Evolutionary conservation across 202 grass and related monocot genomes (phyloP).

Genomic region (Setaria viridis): DNA sequence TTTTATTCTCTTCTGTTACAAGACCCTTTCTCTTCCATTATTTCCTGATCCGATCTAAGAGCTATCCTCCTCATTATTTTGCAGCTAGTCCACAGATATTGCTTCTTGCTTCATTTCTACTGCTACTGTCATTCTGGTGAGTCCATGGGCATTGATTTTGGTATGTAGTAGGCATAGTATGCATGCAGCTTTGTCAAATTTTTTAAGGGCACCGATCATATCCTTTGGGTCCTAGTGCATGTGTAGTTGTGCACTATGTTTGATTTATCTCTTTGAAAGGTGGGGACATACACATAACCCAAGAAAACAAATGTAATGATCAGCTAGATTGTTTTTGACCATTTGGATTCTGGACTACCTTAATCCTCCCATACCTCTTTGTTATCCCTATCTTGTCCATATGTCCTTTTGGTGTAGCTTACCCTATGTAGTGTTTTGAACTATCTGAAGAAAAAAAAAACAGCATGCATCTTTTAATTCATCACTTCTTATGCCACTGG

Average conservation of each 20-base stretch:
- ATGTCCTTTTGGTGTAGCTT: slow-evolving; percentile 3
- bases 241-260: slow-evolving; percentile 14
- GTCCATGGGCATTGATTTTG: slow-evolving; percentile 36
- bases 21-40: slow-evolving; percentile 25
- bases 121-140: slow-evolving; percentile 98
- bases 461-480: neutral
- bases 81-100: slow-evolving; percentile 95
- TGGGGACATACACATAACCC: slow-evolving; percentile 1
- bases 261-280: slow-evolving; percentile 20
- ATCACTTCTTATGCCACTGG: neutral
- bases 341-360: neutral
- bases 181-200: slow-evolving; percentile 8
- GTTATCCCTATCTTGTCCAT: neutral
- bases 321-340: neutral
- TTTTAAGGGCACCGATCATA: neutral
- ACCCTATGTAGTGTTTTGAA: neutral
- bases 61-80: slow-evolving; percentile 50
- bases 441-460: slow-evolving; percentile 18
- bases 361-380: slow-evolving; percentile 7
- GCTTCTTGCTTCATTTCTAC: slow-evolving; percentile 92
- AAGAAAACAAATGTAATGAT: slow-evolving; percentile 12
- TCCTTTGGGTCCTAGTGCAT: neutral
- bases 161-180: slow-evolving; percentile 28
- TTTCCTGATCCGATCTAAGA: slow-evolving; percentile 43
- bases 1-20: slow-evolving; percentile 17